Evolutionary conservation across 2,329 filamentous ascomycete species (phyloP).

Genomic region (Arachnopeziza araneosa): DNA sequence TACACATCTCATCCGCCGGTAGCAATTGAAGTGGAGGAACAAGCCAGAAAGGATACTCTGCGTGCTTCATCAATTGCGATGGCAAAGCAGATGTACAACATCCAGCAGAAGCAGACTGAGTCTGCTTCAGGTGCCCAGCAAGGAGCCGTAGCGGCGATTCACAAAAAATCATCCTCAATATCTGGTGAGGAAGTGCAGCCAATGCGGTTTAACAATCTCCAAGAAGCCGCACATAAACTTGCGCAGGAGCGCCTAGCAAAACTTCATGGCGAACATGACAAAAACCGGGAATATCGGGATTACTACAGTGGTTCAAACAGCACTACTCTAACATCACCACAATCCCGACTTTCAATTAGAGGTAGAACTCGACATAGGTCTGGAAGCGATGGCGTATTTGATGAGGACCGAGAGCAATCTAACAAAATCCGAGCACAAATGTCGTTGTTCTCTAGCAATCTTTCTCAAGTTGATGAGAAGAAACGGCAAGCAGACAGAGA

Average conservation of each 20-base stretch:
- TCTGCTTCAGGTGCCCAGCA: constrained; percentile 25
- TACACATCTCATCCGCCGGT: constrained; percentile 73
- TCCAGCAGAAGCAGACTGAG: constrained; percentile 52
- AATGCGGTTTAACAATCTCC: constrained; percentile 57
- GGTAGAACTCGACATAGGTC: constrained; percentile 56
- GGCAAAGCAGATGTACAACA: constrained; percentile 79
- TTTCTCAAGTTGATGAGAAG: constrained; percentile 64
- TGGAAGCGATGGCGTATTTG: constrained; percentile 55
- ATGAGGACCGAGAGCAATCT: constrained; percentile 55
- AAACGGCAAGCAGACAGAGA: constrained; percentile 73
- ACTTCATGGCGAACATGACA: constrained; percentile 65
- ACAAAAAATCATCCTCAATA: constrained; percentile 30
- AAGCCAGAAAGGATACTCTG: constrained; percentile 64
- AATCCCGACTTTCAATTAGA: constrained; percentile 45
- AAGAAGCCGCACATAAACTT: constrained; percentile 81
- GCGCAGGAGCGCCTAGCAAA: constrained; percentile 79
- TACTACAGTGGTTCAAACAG: constrained; percentile 61
- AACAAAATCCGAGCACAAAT: constrained; percentile 72
- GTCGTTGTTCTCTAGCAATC: constrained; percentile 65
- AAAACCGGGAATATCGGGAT: constrained; percentile 60
- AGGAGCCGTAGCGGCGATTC: constrained; percentile 27
- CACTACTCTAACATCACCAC: constrained; percentile 30
- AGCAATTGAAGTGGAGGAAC: constrained; percentile 66
- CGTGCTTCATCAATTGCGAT: constrained; percentile 82
- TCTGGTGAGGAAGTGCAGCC: constrained; percentile 39